Evolutionary conservation across 2,329 filamentous ascomycete genomes (phyloP).

Genomic region (Piedraia hortae): DNA sequence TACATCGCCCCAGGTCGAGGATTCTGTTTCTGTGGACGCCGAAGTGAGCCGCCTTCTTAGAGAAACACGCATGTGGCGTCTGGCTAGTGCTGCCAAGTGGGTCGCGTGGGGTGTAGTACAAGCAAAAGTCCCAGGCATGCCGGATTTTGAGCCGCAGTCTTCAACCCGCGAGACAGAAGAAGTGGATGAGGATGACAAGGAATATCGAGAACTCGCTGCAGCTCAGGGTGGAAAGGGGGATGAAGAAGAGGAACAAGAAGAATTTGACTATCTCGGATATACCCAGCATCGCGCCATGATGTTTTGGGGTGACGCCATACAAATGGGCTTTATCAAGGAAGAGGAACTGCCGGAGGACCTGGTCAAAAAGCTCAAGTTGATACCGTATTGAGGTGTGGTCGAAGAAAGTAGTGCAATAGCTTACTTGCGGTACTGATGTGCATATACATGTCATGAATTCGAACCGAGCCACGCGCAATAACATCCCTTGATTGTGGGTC

Average conservation of each 20-base stretch:
- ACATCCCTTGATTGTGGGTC: too few species aligned
- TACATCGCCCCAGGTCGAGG: slow-evolving; percentile 12
- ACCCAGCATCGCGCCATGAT: slow-evolving; percentile 74
- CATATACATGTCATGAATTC: too few species aligned
- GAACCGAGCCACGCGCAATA: too few species aligned
- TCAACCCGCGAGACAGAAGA: slow-evolving; percentile 3
- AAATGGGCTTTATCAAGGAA: slow-evolving; percentile 42
- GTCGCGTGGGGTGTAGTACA: slow-evolving; percentile 92
- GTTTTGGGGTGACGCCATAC: slow-evolving; percentile 76
- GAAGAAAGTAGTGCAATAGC: too few species aligned
- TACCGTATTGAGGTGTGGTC: slow-evolving; percentile 37
- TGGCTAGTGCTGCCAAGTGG: slow-evolving; percentile 75
- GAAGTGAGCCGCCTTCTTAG: slow-evolving; percentile 44
- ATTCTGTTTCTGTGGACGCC: slow-evolving; percentile 31
- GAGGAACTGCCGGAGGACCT: slow-evolving; percentile 53
- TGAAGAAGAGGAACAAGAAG: slow-evolving; percentile 28
- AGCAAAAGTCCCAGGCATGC: slow-evolving; percentile 55
- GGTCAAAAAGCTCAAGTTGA: slow-evolving; percentile 35
- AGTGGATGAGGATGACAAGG: slow-evolving; percentile 4
- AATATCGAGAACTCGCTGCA: slow-evolving; percentile 5
- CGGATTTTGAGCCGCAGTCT: slow-evolving; percentile 18
- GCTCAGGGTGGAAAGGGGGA: slow-evolving; percentile 2
- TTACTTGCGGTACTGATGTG: too few species aligned
- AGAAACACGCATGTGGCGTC: slow-evolving; percentile 62
- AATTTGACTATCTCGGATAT: slow-evolving; percentile 84